Evolutionary conservation across 83 land plant species (phyloP).

Genomic region (Picea engelmannii): DNA sequence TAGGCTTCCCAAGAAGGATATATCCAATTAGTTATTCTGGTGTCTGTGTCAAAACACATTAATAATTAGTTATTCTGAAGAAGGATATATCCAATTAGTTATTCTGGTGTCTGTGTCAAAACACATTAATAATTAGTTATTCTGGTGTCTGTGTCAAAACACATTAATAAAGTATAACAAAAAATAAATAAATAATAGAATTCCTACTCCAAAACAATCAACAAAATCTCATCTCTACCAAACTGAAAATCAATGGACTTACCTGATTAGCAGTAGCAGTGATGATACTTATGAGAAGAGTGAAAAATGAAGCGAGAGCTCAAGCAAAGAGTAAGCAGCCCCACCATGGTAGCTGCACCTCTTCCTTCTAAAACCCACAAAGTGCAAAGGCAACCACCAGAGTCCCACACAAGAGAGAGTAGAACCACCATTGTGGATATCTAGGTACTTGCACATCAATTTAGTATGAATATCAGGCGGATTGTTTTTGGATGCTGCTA

Average conservation of each 20-base stretch:
- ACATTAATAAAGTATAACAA: background rate
- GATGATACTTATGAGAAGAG: slow-evolving; percentile 24
- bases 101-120: slow-evolving; percentile 24
- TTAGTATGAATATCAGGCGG: slow-evolving; percentile 67
- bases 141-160: slow-evolving; percentile 16
- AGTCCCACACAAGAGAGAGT: slow-evolving; percentile 33
- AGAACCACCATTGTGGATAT: slow-evolving; percentile 79
- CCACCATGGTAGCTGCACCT: slow-evolving; percentile 83
- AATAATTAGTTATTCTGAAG: too few relatives aligned
- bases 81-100: slow-evolving; percentile 46
- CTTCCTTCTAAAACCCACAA: slow-evolving; percentile 42
- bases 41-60: slow-evolving; percentile 1
- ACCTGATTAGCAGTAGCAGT: slow-evolving; percentile 81
- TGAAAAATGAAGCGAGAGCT: slow-evolving; percentile 63
- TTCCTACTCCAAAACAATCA: background rate
- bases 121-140: slow-evolving; percentile 30
- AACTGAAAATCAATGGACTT: background rate
- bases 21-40: slow-evolving; percentile 52
- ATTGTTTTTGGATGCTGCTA: background rate
- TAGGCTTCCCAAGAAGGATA: slow-evolving; percentile 43
- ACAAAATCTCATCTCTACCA: too few relatives aligned
- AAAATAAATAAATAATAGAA: background rate
- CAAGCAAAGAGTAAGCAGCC: slow-evolving; percentile 10
- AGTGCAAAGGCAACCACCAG: slow-evolving; percentile 41
- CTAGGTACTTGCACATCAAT: slow-evolving; percentile 70